Percentiles rank a stretch among this genome's conserved stretches.
Evolutionary conservation across 257 asterid species (phyloP).

Genomic region (Solanum clarkiae): DNA sequence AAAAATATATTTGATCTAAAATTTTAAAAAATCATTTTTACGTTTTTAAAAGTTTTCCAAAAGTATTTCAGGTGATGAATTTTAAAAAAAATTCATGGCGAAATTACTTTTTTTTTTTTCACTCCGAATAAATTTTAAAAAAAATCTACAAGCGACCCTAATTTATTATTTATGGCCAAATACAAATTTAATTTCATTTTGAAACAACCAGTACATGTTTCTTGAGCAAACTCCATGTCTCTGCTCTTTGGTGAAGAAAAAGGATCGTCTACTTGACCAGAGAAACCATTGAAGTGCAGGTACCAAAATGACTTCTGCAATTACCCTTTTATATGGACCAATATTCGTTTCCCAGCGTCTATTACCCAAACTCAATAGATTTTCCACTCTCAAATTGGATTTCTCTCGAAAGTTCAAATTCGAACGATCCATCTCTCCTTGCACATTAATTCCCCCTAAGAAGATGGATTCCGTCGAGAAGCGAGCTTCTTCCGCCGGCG

Average conservation of each 20-base stretch:
- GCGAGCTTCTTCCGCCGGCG: slow-evolving; percentile 6
- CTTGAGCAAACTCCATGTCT: background rate
- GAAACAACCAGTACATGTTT: too few species aligned
- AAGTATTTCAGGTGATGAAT: too few species aligned
- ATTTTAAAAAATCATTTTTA: too few species aligned
- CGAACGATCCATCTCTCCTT: background rate
- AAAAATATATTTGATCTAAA: too few species aligned
- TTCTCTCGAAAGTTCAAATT: background rate
- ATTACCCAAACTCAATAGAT: background rate
- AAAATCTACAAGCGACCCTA: too few species aligned
- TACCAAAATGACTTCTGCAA: background rate
- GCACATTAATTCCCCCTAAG: background rate
- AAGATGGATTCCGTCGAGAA: slow-evolving; percentile 9
- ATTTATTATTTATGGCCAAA: too few species aligned
- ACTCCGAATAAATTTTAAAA: too few species aligned
- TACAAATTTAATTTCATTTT: too few species aligned
- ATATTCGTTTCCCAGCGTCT: background rate
- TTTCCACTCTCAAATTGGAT: background rate
- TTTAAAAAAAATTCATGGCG: too few species aligned
- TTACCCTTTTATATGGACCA: background rate
- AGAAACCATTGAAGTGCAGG: too few species aligned
- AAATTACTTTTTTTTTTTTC: too few species aligned
- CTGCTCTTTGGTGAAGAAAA: background rate
- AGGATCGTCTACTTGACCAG: background rate
- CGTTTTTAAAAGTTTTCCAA: too few species aligned